Evolutionary conservation across 768 basidiomycete genomes (phyloP), one percentile per base, ranked within the genome.

Genomic region (Russula sp.): DNA sequence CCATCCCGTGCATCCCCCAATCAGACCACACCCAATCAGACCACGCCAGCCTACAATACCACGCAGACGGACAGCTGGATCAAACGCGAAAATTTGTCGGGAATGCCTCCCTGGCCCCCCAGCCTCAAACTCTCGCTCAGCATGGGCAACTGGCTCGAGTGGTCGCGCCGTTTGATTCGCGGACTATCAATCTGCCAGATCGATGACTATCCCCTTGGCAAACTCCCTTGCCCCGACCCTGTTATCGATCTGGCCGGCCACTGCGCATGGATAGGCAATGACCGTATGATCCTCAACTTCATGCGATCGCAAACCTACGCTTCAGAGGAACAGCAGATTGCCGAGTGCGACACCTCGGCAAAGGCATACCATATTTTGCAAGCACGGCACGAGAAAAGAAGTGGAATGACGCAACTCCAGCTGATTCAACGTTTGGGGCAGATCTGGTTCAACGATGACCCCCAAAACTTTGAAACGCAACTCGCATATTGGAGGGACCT

Each of bases 401-500:
- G 66, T 1, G 63, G 65, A 0, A 61, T 70, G 13, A 57, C 62
- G 0, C 71, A 73, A n/a, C 65, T 69, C 9, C 66, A 61, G 0
- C 63, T 71, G 16, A 61, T 72, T 1, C 58, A 71, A 9, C 64
- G 68, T 1, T 59, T 69, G 55, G 54, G 67, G 11, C 62, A 67
- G 35, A 49, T 68, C 1, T 51, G 69, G 22, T 22, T 22, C 22
- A 22, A 22, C 22, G 22, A 22, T 22, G 22, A 22, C 22, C 22
- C 22, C 22, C 2, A 22, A 22, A 22, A 22, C 22, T 22, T 22
- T 22, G 22, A 22, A 22, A 22, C 22, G 22, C 22, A 22, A 2
- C 22, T 22, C 22, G 22, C 22, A 1, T 2, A 22, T 22, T 22
- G 22, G 22, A 1, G 22, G 22, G 22, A 22, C 22, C 22, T 22